phyloP scores from a whole-genome alignment of 805 yeast genomes.

The Zygotorulaspora chibaensis region DNA sequence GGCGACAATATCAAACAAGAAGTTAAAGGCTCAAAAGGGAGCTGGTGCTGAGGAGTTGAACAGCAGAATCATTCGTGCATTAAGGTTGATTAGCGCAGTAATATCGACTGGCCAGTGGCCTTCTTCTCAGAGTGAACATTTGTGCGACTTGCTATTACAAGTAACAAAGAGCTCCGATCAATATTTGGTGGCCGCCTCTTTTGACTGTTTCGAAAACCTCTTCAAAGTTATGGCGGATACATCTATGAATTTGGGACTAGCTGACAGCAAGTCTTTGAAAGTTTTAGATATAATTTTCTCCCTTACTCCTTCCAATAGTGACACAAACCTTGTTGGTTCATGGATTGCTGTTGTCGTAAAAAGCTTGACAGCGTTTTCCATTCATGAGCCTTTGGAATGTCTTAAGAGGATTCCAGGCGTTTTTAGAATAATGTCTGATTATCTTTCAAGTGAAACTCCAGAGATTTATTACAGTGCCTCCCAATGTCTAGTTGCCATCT shows the following conservation, averaged over 20 bases:
- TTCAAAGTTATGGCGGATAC: conserved; percentile 26
- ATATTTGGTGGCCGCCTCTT: conserved; percentile 74
- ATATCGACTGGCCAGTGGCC: conserved; percentile 85
- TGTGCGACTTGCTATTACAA: conserved; percentile 73
- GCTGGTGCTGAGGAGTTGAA: conserved; percentile 44
- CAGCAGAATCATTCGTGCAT: conserved; percentile 62
- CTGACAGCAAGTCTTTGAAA: conserved; percentile 57
- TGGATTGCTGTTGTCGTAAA: conserved; percentile 95
- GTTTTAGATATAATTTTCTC: conserved; percentile 71
- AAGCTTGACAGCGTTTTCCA: conserved; percentile 56
- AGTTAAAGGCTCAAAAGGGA: conserved; percentile 31
- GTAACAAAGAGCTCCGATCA: conserved; percentile 82
- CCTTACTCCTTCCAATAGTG: conserved; percentile 76
- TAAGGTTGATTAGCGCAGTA: conserved; percentile 71
- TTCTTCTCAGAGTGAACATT: conserved; percentile 53
- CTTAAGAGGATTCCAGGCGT: conserved; percentile 52
- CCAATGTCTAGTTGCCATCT: conserved; percentile 77
- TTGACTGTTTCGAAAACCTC: conserved; percentile 56
- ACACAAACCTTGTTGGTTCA: conserved; percentile 81
- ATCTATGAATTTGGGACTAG: conserved; percentile 49
- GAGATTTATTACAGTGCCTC: conserved; percentile 73
- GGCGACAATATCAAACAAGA: conserved; percentile 34
- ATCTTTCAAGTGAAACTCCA: conserved; percentile 59
- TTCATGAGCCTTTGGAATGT: conserved; percentile 48
- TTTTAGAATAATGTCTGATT: conserved; percentile 55